phyloP scores from a whole-genome alignment of 768 basidiomycete genomes.

The Agaricus blazei region DNA sequence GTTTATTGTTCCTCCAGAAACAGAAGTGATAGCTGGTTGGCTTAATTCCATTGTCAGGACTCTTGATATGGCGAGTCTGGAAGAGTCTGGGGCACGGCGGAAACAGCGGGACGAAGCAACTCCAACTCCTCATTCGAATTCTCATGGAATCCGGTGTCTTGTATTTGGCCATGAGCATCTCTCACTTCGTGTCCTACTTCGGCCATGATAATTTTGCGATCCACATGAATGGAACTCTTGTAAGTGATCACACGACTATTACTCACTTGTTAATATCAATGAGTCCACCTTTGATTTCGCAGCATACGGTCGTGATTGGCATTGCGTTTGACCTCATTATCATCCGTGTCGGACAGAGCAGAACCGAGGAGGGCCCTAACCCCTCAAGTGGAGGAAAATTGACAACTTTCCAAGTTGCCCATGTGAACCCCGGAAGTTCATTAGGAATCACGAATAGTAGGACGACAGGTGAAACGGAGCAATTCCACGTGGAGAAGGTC shows the following conservation, averaged over 20 bases:
- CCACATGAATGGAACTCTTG: not conserved
- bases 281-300: not conserved
- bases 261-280: not conserved
- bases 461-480: too few relatives aligned
- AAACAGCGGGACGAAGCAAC: not conserved
- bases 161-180: not conserved
- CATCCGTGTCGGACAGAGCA: not conserved
- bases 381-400: not conserved
- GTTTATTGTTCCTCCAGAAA: not conserved
- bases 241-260: not conserved
- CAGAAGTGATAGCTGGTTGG: not conserved
- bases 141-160: conserved; percentile 6
- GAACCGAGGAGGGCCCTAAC: not conserved
- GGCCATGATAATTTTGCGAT: not conserved
- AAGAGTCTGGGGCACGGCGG: not conserved
- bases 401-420: not conserved
- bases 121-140: conserved; percentile 2
- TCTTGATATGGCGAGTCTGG: not conserved
- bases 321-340: conserved; percentile 1
- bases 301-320: conserved; percentile 2
- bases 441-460: too few relatives aligned
- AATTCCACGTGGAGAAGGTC: too few relatives aligned
- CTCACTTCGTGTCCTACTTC: not conserved
- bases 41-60: not conserved
- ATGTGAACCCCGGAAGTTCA: not conserved